These are phyloP conservation scores for Przewalskia tangutica DNA, from an alignment of 257 asterid species.

Conservation along the genomic window DNA sequence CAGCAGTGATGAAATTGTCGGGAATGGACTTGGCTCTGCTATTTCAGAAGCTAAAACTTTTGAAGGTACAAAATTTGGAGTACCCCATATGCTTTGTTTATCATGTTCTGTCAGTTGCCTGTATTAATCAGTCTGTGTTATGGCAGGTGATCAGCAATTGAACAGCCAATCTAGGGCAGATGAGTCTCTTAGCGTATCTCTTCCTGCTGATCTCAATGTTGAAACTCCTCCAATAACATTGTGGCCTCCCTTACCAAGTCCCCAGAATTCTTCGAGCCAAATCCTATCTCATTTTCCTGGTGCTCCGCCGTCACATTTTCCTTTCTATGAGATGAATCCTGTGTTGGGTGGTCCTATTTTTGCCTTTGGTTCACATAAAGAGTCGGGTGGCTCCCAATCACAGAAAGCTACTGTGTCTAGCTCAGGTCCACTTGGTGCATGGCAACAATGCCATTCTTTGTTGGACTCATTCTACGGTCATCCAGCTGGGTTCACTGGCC, in stretches of 20 bases:
- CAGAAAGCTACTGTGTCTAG: slow-evolving; percentile 44
- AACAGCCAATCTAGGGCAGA: slow-evolving; percentile 55
- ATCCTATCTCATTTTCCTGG: slow-evolving; percentile 78
- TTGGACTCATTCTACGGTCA: slow-evolving; percentile 87
- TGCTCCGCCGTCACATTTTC: slow-evolving; percentile 80
- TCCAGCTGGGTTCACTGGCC: slow-evolving; percentile 71
- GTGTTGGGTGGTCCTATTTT: slow-evolving; percentile 82
- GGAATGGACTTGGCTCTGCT: slow-evolving; percentile 42
- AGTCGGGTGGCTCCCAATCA: slow-evolving; percentile 52
- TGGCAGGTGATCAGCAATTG: slow-evolving; percentile 43
- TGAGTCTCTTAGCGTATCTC: slow-evolving; percentile 73
- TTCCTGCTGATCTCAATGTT: slow-evolving; percentile 94
- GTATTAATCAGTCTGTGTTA: slow-evolving; percentile 21
- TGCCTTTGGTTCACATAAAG: slow-evolving; percentile 71
- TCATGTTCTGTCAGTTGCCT: slow-evolving; percentile 1
- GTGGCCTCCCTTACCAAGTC: slow-evolving; percentile 85
- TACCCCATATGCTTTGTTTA: not conserved
- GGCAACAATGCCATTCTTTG: slow-evolving; percentile 81
- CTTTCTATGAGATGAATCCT: slow-evolving; percentile 88
- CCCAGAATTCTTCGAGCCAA: slow-evolving; percentile 65
- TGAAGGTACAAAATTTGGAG: slow-evolving; percentile 12
- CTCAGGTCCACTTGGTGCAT: slow-evolving; percentile 65
- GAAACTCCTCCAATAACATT: slow-evolving; percentile 84
- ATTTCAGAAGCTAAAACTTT: slow-evolving; percentile 36
- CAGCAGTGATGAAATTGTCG: slow-evolving; percentile 58